Percentiles rank a stretch among this genome's conserved stretches.
Conservation (phyloP, 1,284 basidiomycete species). For the Ganoderma leucocontextum region DNA sequence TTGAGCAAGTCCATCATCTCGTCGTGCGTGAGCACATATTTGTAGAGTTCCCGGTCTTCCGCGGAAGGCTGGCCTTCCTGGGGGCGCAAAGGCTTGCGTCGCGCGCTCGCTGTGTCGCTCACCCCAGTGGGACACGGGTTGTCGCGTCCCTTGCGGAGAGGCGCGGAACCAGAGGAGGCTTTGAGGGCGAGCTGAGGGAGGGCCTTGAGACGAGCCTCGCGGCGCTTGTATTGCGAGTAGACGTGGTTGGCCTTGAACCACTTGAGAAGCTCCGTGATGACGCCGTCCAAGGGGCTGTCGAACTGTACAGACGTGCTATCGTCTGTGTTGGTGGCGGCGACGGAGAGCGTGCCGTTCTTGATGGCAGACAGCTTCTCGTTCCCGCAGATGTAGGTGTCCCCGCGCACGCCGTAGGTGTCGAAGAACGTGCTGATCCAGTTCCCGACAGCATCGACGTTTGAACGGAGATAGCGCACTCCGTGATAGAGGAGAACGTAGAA, state of each 20-base stretch:
- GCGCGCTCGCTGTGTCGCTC: too few species aligned
- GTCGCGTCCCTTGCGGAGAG: not conserved
- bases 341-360: not conserved
- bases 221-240: too few species aligned
- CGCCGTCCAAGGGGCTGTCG: conserved; percentile 1
- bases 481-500: conserved; percentile 15
- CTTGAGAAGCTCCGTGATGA: not conserved
- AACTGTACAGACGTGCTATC: not conserved
- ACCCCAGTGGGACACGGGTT: too few species aligned
- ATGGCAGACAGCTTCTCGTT: not conserved
- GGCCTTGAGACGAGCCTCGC: too few species aligned
- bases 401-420: conserved; percentile 5
- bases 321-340: too few species aligned
- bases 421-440: conserved; percentile 9
- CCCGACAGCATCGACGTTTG: not conserved
- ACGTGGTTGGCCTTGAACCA: conserved; percentile 2
- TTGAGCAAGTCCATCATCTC: not conserved
- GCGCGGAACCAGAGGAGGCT: not conserved
- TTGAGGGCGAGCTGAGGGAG: not conserved
- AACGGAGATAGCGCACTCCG: not conserved
- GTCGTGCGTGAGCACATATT: not conserved
- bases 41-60: not conserved
- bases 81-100: too few species aligned
- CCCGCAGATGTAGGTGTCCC: conserved; percentile 4
- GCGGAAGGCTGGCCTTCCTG: too few species aligned